A percentile compares a stretch with the other conserved stretches of the same genome.
Conservation (phyloP, 2,329 filamentous ascomycete genomes). For the Clarireedia monteithiana region DNA sequence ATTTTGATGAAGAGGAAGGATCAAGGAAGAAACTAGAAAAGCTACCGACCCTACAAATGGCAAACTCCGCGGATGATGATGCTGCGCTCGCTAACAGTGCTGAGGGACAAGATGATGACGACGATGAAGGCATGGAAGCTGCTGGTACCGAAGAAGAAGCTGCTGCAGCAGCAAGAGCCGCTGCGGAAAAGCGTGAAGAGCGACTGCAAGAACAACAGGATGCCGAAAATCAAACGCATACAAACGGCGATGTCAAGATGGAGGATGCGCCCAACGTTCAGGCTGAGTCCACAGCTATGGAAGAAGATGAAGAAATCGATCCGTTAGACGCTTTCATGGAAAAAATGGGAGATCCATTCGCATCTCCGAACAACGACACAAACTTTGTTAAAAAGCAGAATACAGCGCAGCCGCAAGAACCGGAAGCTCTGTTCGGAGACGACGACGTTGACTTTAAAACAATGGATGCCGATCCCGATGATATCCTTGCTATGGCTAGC, state of each 20-base stretch:
- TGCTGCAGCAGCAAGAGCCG: constrained; percentile 74
- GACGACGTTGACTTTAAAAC: constrained; percentile 63
- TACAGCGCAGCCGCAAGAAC: constrained; percentile 53
- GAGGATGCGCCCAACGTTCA: constrained; percentile 25
- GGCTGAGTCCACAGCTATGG: constrained; percentile 31
- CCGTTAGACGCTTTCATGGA: constrained; percentile 96
- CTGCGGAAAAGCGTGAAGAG: constrained; percentile 77
- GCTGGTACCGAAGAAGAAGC: constrained; percentile 81
- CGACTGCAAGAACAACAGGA: constrained; percentile 41
- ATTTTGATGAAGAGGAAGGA: constrained; percentile 83
- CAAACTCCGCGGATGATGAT: constrained; percentile 49
- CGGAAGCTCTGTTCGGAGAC: constrained; percentile 83
- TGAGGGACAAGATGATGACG: constrained; percentile 45
- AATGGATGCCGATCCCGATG: constrained; percentile 55
- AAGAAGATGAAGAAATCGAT: constrained; percentile 68
- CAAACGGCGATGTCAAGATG: constrained; percentile 30
- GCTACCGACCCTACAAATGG: constrained; percentile 68
- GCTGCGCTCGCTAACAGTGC: constrained; percentile 48
- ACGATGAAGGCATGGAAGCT: constrained; percentile 67
- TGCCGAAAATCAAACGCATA: constrained; percentile 34
- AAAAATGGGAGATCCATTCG: constrained; percentile 43
- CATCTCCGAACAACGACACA: constrained; percentile 31
- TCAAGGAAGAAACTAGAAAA: constrained; percentile 84
- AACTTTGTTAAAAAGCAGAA: constrained; percentile 25
- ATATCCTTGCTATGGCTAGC: constrained; percentile 52